Evolutionary conservation across 495 filamentous ascomycete genomes (phyloP), one percentile per base, ranked within the genome.

Genomic region (Podospora pseudoanserina): DNA sequence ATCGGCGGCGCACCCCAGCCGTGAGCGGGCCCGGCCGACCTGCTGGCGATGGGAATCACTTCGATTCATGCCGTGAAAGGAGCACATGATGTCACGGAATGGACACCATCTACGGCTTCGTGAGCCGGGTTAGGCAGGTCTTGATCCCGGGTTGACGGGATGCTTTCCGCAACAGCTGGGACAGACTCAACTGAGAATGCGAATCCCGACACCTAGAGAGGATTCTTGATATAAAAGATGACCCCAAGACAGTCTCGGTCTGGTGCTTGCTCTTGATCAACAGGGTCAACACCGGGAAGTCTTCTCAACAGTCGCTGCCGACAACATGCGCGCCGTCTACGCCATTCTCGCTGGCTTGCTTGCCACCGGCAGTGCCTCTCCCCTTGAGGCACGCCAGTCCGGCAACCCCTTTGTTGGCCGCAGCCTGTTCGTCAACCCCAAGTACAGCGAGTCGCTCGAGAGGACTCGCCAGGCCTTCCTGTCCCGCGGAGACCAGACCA

Each of bases 401-500:
- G 55, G 66, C 61, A 87, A 87, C 69, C 85, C 84, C 0, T 86
- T 86, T 70, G 72, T 71, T 13, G 84, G 83, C 20, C 82, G 83
- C 65, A 73, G 82, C 59, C 79, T 82, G 49, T 86, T 84, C 67
- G 84, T 79, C 58, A 86, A 87, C 76, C 75, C 82, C 2, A 79
- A 76, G 71, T 87, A 86, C 57, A 60, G 83, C 49, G 73, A 77
- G 9, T 81, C 85, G 71, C 81, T 88, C 34, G 76, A 82, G 6
- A 70, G 72, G 62, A 79, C 80, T 3, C 79, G 81, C 27, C 75
- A 81, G 7, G 79, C 82, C 7, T 86, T 85, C 13, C 72, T 81
- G 28, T 66, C 66, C n/a, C 60, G 66, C 59, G 76, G 77, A 55
- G 85, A 85, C 4, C 82, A 86, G 34, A 72, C 83, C 23, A 76